phyloP scores from a whole-genome alignment of 495 filamentous ascomycete genomes.

The Polyplosphaeria fusca region DNA sequence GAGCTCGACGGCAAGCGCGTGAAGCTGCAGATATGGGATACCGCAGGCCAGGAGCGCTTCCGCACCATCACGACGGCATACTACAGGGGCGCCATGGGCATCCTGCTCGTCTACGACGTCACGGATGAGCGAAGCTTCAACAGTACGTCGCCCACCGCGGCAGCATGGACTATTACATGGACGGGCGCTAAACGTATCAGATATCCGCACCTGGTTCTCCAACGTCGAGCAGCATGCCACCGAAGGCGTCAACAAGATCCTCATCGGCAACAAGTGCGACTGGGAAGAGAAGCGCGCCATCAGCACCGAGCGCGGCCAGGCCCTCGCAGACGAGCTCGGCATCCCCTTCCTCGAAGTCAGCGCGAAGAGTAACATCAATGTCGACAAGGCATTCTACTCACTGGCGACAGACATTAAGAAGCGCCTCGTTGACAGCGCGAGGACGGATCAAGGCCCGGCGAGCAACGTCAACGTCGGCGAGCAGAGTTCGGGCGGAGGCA shows the following conservation, averaged over 20 bases:
- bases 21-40: constrained; percentile 99
- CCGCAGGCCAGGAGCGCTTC: constrained; percentile 96
- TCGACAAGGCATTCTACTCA: constrained; percentile 97
- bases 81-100: constrained; percentile 97
- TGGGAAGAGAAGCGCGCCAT: constrained; percentile 98
- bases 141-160: constrained; percentile 58
- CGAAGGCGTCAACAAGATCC: constrained; percentile 98
- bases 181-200: constrained; percentile 49
- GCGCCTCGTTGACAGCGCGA: constrained; percentile 79
- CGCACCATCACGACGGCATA: constrained; percentile 98
- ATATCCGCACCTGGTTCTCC: constrained; percentile 98
- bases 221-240: constrained; percentile 99
- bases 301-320: constrained; percentile 87
- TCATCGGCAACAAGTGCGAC: constrained; percentile 99
- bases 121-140: constrained; percentile 97
- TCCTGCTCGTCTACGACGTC: constrained; percentile 96
- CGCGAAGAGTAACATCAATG: constrained; percentile 98
- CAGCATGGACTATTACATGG: background rate
- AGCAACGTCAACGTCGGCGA: constrained; percentile 31
- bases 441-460: constrained; percentile 55
- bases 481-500: constrained; percentile 45
- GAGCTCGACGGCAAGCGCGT: constrained; percentile 97
- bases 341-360: constrained; percentile 99
- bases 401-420: constrained; percentile 98
- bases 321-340: constrained; percentile 89